Evolutionary conservation across 257 asterid genomes (phyloP), one percentile per base, ranked within the genome.

Genomic region (Solanum paucissectum): DNA sequence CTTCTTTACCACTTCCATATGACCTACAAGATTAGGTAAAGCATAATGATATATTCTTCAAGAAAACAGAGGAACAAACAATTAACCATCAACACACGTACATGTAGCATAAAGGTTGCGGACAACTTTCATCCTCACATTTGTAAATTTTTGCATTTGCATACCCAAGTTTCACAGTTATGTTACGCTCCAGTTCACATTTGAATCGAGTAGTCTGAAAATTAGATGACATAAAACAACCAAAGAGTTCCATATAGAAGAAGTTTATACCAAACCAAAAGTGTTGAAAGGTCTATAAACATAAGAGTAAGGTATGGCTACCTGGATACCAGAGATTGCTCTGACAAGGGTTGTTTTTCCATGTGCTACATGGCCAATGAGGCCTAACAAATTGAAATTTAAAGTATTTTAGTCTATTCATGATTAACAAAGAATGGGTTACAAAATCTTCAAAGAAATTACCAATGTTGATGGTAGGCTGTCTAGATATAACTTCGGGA

Each of bases 311-410:
- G 37, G 37, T 1, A 6, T 29, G 9, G n/a, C 3, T 71, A 71
- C 77, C 77, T 32, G 42, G 25, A 71, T 32, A 71, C 77, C 77
- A 71, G 77, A 71, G 77, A 71, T 71, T 29, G 42, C 42, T 23
- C 77, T 71, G 3, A 71, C 42, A 71, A 71, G 5, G 8, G 25
- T 71, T 33, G 77, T 71, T 71, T 71, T 71, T 38, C 77, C 99
- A 90, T 96, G 99, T 89, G 98, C 99, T 94, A 96, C 99, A 84
- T 96, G 99, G 52, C 99, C 99, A 90, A 96, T 96, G 83, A 98
- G 95, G 62, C 99, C 99, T 96, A 62, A 88, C 66, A 83, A 86
- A 34, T 34, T 34, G 5, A 71, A 81, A 87, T 29, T 68, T 27
- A 68, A 33, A 33, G n/a, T 7, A 69, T 69, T 29, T 69, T 69